Percentiles rank a stretch among this genome's conserved stretches.
Conservation (phyloP, 345 rosid genomes). For the Viola odorata region DNA sequence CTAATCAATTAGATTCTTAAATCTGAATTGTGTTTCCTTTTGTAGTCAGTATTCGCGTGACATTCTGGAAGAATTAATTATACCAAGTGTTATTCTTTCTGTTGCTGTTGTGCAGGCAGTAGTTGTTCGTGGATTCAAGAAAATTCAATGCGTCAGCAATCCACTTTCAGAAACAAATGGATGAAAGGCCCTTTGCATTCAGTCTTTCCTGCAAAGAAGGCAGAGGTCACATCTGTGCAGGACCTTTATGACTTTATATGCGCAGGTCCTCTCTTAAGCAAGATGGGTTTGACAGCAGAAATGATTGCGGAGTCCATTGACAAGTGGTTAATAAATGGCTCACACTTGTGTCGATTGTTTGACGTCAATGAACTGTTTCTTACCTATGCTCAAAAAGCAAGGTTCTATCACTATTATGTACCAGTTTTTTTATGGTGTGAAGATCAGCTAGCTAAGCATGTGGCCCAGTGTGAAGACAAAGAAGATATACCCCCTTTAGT, state of each 20-base stretch:
- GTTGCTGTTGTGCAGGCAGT: constrained; percentile 26
- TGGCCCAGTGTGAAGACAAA: constrained; percentile 52
- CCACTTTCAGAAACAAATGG: constrained; percentile 10
- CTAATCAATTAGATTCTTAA: constrained; percentile 1
- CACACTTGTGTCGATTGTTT: constrained; percentile 55
- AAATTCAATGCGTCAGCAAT: constrained; percentile 27
- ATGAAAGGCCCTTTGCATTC: constrained; percentile 24
- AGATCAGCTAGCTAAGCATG: constrained; percentile 68
- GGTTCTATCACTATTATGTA: constrained; percentile 83
- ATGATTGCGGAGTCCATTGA: constrained; percentile 64
- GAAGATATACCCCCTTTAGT: constrained; percentile 84
- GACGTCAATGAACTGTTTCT: constrained; percentile 66
- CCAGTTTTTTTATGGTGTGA: constrained; percentile 96
- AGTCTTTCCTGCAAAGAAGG: constrained; percentile 23
- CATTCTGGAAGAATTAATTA: neutral
- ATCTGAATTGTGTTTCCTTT: neutral
- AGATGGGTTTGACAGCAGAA: constrained; percentile 51
- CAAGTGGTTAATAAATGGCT: constrained; percentile 74
- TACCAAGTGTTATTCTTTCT: neutral
- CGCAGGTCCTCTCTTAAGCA: constrained; percentile 72
- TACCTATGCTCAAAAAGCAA: constrained; percentile 59
- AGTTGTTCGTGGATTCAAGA: constrained; percentile 55
- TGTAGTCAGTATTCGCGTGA: no score
- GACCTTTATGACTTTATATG: constrained; percentile 80
- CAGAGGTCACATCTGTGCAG: constrained; percentile 59